These are phyloP conservation scores for Aspergillus japonicus DNA, from an alignment of 2,329 filamentous ascomycete species.

Conservation along the genomic window DNA sequence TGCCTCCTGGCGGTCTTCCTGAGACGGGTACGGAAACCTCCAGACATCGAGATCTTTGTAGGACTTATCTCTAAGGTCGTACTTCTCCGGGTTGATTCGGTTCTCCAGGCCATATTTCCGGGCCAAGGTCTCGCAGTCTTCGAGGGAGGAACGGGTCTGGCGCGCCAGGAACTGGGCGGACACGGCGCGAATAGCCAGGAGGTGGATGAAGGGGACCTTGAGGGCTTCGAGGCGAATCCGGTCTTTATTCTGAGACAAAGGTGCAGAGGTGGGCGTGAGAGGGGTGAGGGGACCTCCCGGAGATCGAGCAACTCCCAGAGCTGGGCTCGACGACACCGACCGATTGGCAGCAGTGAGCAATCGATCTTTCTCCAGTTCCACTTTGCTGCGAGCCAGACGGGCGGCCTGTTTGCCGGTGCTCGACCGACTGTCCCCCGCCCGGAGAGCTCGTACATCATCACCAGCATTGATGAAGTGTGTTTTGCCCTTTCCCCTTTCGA, in stretches of 20 bases:
- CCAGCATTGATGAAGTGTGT: slow-evolving; percentile 40
- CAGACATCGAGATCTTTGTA: slow-evolving; percentile 64
- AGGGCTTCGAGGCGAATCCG: slow-evolving; percentile 45
- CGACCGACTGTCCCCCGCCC: slow-evolving; percentile 34
- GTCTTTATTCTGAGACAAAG: slow-evolving; percentile 37
- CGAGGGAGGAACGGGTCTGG: slow-evolving; percentile 49
- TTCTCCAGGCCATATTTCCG: slow-evolving; percentile 55
- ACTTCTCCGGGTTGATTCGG: slow-evolving; percentile 50
- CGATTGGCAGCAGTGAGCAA: slow-evolving; percentile 39
- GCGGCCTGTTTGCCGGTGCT: slow-evolving; percentile 31
- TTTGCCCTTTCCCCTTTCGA: slow-evolving; percentile 61
- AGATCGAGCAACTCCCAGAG: slow-evolving; percentile 37
- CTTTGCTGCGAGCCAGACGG: slow-evolving; percentile 34
- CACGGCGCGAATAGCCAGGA: slow-evolving; percentile 55
- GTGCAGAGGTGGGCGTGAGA: slow-evolving; percentile 47
- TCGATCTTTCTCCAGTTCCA: slow-evolving; percentile 43
- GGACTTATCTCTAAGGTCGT: slow-evolving; percentile 56
- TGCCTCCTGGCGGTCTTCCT: slow-evolving; percentile 57
- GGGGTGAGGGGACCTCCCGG: slow-evolving; percentile 33
- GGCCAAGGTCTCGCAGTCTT: slow-evolving; percentile 50
- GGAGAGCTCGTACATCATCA: slow-evolving; percentile 38
- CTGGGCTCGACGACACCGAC: slow-evolving; percentile 44
- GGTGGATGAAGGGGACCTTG: slow-evolving; percentile 48
- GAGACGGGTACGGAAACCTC: slow-evolving; percentile 57
- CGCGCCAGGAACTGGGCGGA: slow-evolving; percentile 48